These are phyloP conservation scores for Coffea eugenioides DNA, from an alignment of 257 asterid species.

Conservation along the genomic window DNA sequence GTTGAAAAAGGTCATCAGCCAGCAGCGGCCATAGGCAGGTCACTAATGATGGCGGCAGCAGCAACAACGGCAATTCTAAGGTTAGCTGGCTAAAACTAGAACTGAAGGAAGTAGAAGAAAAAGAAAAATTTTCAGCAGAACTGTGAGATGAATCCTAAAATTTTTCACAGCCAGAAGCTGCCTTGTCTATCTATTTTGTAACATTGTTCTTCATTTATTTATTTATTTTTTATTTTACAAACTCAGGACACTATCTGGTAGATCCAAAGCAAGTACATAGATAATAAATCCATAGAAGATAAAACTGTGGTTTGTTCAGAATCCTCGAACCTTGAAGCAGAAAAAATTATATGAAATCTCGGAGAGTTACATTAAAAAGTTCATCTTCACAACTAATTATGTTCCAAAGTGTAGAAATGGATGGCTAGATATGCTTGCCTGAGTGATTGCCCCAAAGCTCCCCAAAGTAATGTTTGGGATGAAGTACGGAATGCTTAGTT, in stretches of 20 bases:
- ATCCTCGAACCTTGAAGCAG: not conserved
- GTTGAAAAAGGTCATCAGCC: no score
- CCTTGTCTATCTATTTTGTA: not conserved
- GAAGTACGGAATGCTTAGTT: constrained; percentile 83
- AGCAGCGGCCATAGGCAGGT: no score
- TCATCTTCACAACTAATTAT: constrained; percentile 7
- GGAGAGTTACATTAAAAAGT: not conserved
- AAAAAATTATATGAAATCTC: not conserved
- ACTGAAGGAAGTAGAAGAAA: not conserved
- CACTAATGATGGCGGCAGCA: no score
- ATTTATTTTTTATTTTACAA: not conserved
- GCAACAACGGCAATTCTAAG: no score
- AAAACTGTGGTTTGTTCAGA: not conserved
- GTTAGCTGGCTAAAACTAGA: no score
- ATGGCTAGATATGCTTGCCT: constrained; percentile 38
- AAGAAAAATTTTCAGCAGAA: not conserved
- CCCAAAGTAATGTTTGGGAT: constrained; percentile 96
- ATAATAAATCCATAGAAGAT: no score
- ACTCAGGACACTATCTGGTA: not conserved
- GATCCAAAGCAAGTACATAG: not conserved
- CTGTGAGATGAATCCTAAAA: not conserved
- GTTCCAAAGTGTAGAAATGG: not conserved
- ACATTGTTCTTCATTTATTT: no score
- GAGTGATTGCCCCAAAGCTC: constrained; percentile 98
- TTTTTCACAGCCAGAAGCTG: not conserved